These are phyloP conservation scores for Leucaena leucocephala DNA, from an alignment of 306 rosid genomes.

Conservation along the genomic window DNA sequence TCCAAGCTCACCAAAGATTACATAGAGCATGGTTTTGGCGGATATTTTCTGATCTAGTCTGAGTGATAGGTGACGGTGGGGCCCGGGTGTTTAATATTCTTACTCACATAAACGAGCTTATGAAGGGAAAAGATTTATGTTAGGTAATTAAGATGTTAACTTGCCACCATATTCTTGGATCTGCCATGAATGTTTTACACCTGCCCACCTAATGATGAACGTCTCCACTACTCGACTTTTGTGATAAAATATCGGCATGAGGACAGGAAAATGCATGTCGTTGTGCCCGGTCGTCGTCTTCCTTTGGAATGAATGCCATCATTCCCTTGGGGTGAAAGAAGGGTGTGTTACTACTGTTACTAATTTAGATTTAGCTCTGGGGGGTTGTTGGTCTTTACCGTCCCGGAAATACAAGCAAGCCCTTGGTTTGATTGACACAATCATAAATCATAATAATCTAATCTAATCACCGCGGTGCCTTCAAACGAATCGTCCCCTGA, in stretches of 20 bases:
- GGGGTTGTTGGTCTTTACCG: neutral
- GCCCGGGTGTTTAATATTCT: neutral
- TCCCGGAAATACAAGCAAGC: slow-evolving; percentile 9
- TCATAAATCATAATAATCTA: neutral
- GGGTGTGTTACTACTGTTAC: neutral
- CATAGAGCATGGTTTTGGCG: neutral
- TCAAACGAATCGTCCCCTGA: too few species aligned
- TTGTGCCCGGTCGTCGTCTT: neutral
- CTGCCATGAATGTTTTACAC: neutral
- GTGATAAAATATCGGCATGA: neutral
- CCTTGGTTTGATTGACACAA: neutral
- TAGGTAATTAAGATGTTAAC: neutral
- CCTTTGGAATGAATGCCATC: neutral
- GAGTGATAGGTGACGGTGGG: neutral
- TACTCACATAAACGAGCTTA: neutral
- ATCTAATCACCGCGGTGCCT: neutral
- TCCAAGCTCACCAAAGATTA: too few species aligned
- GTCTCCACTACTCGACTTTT: neutral
- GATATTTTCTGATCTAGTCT: neutral
- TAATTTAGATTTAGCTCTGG: neutral
- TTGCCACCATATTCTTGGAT: neutral
- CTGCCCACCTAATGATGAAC: neutral
- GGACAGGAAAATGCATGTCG: neutral
- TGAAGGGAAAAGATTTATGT: neutral
- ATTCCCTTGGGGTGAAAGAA: neutral